A percentile compares a stretch with the other conserved stretches of the same genome.
Evolutionary conservation across 23 red algal genomes (phyloP).

Genomic region (Gracilaria caudata): DNA sequence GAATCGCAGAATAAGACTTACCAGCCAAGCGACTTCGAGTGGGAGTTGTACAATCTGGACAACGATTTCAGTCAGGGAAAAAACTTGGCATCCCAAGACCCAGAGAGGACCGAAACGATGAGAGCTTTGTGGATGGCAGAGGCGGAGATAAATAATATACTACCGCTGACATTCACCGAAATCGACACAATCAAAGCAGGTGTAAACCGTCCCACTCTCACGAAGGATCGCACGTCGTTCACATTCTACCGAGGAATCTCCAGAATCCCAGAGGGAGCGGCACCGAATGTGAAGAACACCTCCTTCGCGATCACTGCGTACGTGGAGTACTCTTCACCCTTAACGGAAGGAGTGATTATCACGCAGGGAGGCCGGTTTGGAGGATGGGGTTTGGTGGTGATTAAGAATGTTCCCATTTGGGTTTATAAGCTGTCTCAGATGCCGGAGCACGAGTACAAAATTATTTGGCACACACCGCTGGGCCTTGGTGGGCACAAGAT

Average conservation of each 20-base stretch:
- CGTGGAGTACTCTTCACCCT: neutral
- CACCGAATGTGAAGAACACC: neutral
- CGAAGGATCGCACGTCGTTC: too few species aligned
- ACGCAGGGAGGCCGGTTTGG: slow-evolving; percentile 2
- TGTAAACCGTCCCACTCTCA: too few species aligned
- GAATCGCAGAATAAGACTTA: neutral
- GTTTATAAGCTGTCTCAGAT: slow-evolving; percentile 1
- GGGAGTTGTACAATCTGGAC: slow-evolving; percentile 2
- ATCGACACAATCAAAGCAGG: too few species aligned
- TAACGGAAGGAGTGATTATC: neutral
- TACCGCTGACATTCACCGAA: too few species aligned
- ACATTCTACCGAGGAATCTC: too few species aligned
- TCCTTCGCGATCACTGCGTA: neutral
- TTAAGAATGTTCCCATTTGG: neutral
- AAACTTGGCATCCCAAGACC: neutral
- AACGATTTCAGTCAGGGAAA: neutral
- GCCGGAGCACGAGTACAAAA: neutral
- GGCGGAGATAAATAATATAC: too few species aligned
- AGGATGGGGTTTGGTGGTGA: neutral
- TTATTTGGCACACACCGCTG: neutral
- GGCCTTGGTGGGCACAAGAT: neutral
- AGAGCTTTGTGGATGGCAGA: too few species aligned
- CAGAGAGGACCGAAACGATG: neutral
- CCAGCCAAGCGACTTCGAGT: neutral
- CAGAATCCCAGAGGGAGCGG: neutral